Conservation (phyloP, 2,329 filamentous ascomycete genomes). For the Ceratocystis smalleyi region DNA sequence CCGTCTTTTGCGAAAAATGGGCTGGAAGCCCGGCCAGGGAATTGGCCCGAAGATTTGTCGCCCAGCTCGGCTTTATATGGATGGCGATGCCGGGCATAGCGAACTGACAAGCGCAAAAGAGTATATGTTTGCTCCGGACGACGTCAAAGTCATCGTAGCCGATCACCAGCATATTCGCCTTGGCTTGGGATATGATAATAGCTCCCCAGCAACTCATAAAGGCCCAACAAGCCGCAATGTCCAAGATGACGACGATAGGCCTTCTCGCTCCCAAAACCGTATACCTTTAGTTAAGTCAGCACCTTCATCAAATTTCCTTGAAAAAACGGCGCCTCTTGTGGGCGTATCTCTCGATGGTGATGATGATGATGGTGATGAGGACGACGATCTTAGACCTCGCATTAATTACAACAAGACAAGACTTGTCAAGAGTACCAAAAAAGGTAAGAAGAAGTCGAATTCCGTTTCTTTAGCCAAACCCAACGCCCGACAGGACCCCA, state of each 20-base stretch:
- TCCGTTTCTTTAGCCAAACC: not conserved
- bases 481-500: slow-evolving; percentile 4
- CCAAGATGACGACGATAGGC: not conserved
- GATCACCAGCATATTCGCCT: slow-evolving; percentile 50
- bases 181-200: slow-evolving; percentile 41
- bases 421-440: slow-evolving; percentile 30
- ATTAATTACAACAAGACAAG: slow-evolving; percentile 17
- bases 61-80: slow-evolving; percentile 45
- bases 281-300: not conserved
- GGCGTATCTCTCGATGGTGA: slow-evolving; percentile 26
- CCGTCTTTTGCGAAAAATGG: slow-evolving; percentile 78
- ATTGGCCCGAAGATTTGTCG: slow-evolving; percentile 75
- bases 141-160: slow-evolving; percentile 50
- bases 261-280: slow-evolving; percentile 38
- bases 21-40: slow-evolving; percentile 87
- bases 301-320: not conserved
- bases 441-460: slow-evolving; percentile 30
- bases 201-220: not conserved
- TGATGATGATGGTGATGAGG: slow-evolving; percentile 33
- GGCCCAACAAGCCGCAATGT: not conserved
- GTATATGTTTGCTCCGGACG: slow-evolving; percentile 74
- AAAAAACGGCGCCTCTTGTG: slow-evolving; percentile 30
- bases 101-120: not conserved
- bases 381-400: slow-evolving; percentile 26
- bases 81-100: not conserved